Base-by-base conservation (phyloP, 2,329 filamentous ascomycete species). In the Colletotrichum musae region DNA sequence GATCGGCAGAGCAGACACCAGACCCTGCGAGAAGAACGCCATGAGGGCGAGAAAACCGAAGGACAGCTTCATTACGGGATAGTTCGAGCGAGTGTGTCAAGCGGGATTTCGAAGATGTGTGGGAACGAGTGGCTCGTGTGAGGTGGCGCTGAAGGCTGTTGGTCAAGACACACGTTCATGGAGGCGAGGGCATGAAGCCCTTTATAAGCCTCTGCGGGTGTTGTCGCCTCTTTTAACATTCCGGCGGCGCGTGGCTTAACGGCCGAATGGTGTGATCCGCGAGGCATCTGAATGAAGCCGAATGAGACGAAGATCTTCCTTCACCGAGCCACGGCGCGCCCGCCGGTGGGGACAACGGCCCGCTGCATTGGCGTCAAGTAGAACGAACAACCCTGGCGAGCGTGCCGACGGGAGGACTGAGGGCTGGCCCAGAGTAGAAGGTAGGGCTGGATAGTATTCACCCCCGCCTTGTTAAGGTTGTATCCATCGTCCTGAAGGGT, bases 191-290 rank as follows among this genome's bases (percentile, higher is more conserved):
- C 13, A 43, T 6, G 7, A 15, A 43, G 41, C 41, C 41, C 41
- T n/a, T 15, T 43, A 43, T 43, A 43, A 43, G 1, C 24, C 10
- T 36, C 32, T 36, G 32, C 3, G 6, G 32, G 32, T 36, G 32
- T 36, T 36, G 32, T 36, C 32, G 32, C 7, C 32, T 36, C 32
- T 36, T 36, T 2, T 10, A 36, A 10, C 32, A 36, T 36, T 36
- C n/a, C 28, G 28, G 13, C 48, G 43, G 24, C 57, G 39, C 62
- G 67, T 70, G 56, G 62, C 62, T 61, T 24, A 16, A 26, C 62
- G 28, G 21, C 51, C 39, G 21, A 18, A 66, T 66, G 62, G 45
- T 66, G 67, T 63, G 56, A 69, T 70, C 53, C 32, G 45, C 18
- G 21, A 61, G 62, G 66, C 56, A 57, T 24, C 50, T 41, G 26